phyloP scores from a whole-genome alignment of 768 basidiomycete species.

The Phlebiopsis flavidoalba region DNA sequence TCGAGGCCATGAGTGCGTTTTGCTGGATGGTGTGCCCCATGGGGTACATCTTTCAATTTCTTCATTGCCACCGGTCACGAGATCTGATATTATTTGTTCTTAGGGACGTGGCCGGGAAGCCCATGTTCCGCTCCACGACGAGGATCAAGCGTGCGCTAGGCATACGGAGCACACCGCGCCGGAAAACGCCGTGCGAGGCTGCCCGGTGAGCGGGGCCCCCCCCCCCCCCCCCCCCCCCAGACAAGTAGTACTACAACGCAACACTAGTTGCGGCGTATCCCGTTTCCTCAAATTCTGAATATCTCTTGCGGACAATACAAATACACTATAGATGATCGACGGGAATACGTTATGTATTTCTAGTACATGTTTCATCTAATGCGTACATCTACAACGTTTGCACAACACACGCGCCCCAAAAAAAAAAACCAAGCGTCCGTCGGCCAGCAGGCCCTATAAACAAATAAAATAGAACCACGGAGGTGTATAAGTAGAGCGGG shows the following conservation, averaged over 20 bases:
- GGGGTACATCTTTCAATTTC: neutral
- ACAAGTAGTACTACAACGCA: neutral
- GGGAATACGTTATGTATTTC: neutral
- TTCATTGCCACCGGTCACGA: neutral
- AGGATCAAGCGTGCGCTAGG: slow-evolving; percentile 48
- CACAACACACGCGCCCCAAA: neutral
- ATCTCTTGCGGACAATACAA: neutral
- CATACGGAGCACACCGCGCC: slow-evolving; percentile 40
- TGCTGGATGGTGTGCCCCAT: neutral
- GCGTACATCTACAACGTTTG: neutral
- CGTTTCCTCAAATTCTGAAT: neutral
- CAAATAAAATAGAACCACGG: neutral
- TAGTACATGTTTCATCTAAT: neutral
- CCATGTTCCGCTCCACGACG: slow-evolving; percentile 47
- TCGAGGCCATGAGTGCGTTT: slow-evolving; percentile 38
- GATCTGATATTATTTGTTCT: neutral
- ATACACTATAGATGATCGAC: neutral
- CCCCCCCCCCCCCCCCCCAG: too few relatives aligned
- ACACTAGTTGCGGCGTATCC: neutral
- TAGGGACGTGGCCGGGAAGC: slow-evolving; percentile 38
- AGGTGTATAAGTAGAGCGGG: neutral
- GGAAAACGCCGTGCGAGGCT: slow-evolving; percentile 5
- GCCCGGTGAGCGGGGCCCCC: neutral
- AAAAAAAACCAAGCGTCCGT: neutral
- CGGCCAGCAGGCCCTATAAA: neutral